phyloP scores from a whole-genome alignment of 1,284 basidiomycete genomes.

The Volvariella volvacea region DNA sequence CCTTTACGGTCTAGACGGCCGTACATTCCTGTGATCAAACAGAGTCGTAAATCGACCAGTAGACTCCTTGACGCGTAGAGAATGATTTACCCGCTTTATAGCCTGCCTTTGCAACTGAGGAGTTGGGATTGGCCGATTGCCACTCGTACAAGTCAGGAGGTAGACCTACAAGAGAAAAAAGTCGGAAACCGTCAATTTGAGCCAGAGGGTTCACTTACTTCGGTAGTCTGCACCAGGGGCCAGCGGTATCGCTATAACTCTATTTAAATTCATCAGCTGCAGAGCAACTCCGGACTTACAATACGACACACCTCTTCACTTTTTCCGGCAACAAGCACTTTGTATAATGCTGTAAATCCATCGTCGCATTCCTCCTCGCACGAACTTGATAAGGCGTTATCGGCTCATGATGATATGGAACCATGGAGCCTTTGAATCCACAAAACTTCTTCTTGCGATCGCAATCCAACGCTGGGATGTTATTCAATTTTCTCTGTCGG shows the following conservation, averaged over 20 bases:
- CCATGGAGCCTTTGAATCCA: conserved; percentile 26
- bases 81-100: conserved; percentile 41
- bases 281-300: too few relatives aligned
- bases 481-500: conserved; percentile 9
- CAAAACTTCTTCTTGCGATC: conserved; percentile 28
- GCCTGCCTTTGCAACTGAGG: conserved; percentile 42
- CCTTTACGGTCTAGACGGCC: conserved; percentile 46
- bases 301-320: conserved; percentile 30
- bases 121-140: conserved; percentile 50
- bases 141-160: conserved; percentile 35
- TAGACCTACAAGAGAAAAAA: conserved; percentile 23
- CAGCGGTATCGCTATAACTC: conserved; percentile 49
- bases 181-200: conserved; percentile 1
- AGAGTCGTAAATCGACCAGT: neutral
- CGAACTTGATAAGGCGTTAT: conserved; percentile 43
- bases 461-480: conserved; percentile 30
- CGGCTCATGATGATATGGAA: conserved; percentile 38
- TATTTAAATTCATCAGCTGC: too few relatives aligned
- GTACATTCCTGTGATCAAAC: conserved; percentile 41
- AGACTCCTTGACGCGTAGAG: neutral
- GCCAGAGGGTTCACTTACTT: conserved; percentile 26
- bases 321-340: conserved; percentile 28
- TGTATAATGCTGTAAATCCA: conserved; percentile 42
- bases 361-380: conserved; percentile 30
- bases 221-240: conserved; percentile 49